Conservation (phyloP, 345 rosid genomes). For the Reutealis trisperma region DNA sequence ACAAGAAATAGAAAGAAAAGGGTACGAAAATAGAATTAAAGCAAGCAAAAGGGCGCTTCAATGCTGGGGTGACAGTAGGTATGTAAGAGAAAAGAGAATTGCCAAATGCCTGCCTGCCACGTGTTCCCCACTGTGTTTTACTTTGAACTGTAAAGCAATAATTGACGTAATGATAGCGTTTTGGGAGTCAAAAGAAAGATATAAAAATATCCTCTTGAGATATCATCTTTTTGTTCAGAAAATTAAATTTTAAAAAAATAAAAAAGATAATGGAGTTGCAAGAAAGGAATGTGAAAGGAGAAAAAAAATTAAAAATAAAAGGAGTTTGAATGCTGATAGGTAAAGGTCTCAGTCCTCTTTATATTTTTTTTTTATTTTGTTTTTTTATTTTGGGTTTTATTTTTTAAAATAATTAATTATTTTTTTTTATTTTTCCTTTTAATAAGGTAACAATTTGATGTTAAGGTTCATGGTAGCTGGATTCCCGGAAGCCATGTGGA, state of each 20-base stretch:
- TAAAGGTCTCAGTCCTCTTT: neutral
- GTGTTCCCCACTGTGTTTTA: constrained; percentile 1
- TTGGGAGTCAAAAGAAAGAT: constrained; percentile 18
- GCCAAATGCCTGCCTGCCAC: constrained; percentile 2
- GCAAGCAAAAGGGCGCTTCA: constrained; percentile 17
- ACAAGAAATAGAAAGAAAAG: neutral
- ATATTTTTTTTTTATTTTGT: neutral
- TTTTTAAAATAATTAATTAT: neutral
- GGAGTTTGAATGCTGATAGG: too few relatives aligned
- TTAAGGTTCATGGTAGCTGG: neutral
- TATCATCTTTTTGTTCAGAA: constrained; percentile 1
- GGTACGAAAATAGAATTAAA: constrained; percentile 14
- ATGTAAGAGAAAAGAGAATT: neutral
- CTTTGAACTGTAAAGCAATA: constrained; percentile 24
- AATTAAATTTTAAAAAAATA: neutral
- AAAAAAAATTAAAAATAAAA: neutral
- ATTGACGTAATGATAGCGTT: constrained; percentile 24
- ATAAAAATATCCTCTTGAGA: too few relatives aligned
- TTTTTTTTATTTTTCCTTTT: neutral
- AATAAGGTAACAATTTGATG: neutral
- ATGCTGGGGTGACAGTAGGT: constrained; percentile 12
- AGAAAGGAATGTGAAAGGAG: neutral
- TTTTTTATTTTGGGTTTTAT: neutral
- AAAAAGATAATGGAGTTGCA: neutral
- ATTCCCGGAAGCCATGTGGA: constrained; percentile 10